Conservation (phyloP, 106 monocot species). For the Allium fistulosum region DNA sequence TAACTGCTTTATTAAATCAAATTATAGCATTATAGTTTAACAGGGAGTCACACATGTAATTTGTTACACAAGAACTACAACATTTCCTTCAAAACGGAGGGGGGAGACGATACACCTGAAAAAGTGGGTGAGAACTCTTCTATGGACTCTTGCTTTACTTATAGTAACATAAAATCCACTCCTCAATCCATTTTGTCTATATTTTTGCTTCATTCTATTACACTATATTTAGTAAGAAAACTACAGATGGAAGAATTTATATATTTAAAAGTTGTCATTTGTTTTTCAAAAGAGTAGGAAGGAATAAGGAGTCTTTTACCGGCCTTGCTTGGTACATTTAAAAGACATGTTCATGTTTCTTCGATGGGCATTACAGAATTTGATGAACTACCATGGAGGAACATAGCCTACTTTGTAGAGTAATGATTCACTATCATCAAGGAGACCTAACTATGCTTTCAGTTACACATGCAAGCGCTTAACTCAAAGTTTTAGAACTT, state of each 20-base stretch:
- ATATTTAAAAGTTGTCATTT: neutral
- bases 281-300: slow-evolving; percentile 65
- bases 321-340: slow-evolving; percentile 48
- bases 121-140: slow-evolving; percentile 54
- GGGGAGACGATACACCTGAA: slow-evolving; percentile 94
- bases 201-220: neutral
- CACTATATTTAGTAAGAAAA: neutral
- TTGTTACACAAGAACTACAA: slow-evolving; percentile 91
- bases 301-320: slow-evolving; percentile 70
- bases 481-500: no score
- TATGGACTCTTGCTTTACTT: neutral
- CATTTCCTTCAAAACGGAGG: slow-evolving; percentile 92
- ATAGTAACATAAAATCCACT: no score
- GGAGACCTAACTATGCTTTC: neutral
- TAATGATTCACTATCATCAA: neutral
- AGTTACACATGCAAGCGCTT: neutral
- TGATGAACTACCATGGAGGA: slow-evolving; percentile 77
- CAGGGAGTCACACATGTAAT: slow-evolving; percentile 96
- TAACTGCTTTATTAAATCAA: slow-evolving; percentile 20
- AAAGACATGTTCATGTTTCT: slow-evolving; percentile 80
- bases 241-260: neutral
- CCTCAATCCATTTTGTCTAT: neutral
- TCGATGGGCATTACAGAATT: slow-evolving; percentile 86
- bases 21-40: slow-evolving; percentile 32
- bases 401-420: neutral